phyloP scores from a whole-genome alignment of 2,329 filamentous ascomycete species.

The Fusarium sp. region DNA sequence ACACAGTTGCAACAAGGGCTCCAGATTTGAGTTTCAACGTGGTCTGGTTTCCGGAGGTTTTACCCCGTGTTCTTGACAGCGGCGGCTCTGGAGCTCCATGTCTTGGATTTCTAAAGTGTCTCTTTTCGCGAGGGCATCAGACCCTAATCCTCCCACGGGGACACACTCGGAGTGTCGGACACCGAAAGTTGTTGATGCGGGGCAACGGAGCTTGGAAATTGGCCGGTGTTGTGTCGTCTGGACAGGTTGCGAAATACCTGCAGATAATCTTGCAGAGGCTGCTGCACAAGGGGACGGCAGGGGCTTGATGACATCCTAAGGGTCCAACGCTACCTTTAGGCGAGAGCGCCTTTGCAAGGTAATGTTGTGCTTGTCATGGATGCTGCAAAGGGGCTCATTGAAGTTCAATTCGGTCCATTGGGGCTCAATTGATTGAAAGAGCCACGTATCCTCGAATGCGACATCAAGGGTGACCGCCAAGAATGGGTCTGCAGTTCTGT shows the following conservation, averaged over 20 bases:
- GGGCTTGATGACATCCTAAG: constrained; percentile 3
- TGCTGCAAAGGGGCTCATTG: constrained; percentile 5
- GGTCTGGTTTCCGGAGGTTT: not conserved
- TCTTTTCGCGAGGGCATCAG: not conserved
- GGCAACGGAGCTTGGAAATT: not conserved
- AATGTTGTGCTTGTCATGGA: not conserved
- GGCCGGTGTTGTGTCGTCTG: not conserved
- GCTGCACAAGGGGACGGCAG: not conserved
- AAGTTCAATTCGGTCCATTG: constrained; percentile 21
- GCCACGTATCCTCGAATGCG: constrained; percentile 29
- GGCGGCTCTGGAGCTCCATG: not conserved
- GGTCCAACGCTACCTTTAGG: not conserved
- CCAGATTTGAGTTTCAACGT: not conserved
- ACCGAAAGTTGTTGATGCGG: not conserved
- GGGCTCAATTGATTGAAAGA: constrained; percentile 7
- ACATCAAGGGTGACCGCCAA: not conserved
- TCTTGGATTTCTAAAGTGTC: not conserved
- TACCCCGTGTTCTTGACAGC: not conserved
- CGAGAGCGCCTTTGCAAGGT: not conserved
- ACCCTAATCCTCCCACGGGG: not conserved
- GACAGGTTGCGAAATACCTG: not conserved
- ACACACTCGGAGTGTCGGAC: not conserved
- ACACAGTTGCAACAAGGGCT: not conserved
- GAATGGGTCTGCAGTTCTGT: constrained; percentile 21
- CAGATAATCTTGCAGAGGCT: not conserved